Evolutionary conservation across 306 rosid genomes (phyloP), one percentile per base, ranked within the genome.

Genomic region (Senna tora): DNA sequence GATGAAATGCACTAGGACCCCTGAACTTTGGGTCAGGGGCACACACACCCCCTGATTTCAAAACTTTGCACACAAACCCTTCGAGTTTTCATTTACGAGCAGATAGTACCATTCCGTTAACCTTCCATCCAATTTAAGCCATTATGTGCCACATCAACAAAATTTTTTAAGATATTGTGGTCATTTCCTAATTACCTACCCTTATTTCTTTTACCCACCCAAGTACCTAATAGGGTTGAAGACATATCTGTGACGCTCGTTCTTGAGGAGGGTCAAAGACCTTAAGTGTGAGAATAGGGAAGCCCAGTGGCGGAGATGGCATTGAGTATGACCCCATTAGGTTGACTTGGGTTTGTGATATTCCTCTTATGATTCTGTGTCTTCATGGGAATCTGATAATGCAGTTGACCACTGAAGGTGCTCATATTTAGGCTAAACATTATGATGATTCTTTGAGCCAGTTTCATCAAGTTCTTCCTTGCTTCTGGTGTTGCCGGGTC

Each of bases 231-330:
- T n/a, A n/a, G n/a, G n/a, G n/a, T n/a, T n/a, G n/a, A n/a, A n/a
- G n/a, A n/a, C n/a, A n/a, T n/a, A 84, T 58, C 97, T 75, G 20
- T 84, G 90, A 36, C 84, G 89, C 86, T 91, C 98, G 2, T 94
- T 95, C 63, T 89, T 80, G 32, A 94, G 83, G 71, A 91, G n/a
- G 90, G 52, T 94, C 94, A 62, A 94, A 94, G 79, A 94, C 89
- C 8, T 79, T 85, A n/a, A 75, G 66, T 79, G 45, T 89, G 96
- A 64, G 98, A 30, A 74, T 81, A 89, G 3, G 98, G 95, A 42
- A 94, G 89, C 96, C 97, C 91, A 42, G 91, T 94, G 58, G 96
- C 84, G 51, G 97, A 91, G 59, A 85, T 90, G 2, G 98, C 97
- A 22, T 84, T 81, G 43, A 94, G 96, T 50, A 94, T 85, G 43